Percentiles rank a stretch among this genome's conserved stretches.
These are phyloP conservation scores for Acer yangbiense DNA, from an alignment of 345 rosid species.

Conservation along the genomic window DNA sequence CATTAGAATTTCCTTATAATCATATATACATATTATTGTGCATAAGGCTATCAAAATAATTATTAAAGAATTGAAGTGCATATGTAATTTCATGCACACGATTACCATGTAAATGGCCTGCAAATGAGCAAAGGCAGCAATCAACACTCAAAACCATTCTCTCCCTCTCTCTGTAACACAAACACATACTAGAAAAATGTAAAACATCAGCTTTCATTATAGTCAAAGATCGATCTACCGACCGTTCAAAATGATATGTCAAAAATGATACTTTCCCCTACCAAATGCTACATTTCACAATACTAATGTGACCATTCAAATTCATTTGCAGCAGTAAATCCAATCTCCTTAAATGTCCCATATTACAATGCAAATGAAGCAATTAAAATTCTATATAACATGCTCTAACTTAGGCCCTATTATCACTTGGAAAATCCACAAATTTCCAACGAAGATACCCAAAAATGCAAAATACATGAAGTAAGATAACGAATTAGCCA, in stretches of 20 bases:
- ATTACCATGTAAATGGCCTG: neutral
- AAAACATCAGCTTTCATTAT: neutral
- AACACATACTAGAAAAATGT: neutral
- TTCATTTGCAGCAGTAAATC: neutral
- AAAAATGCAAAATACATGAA: neutral
- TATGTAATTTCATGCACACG: neutral
- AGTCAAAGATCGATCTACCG: neutral
- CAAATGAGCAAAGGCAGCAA: neutral
- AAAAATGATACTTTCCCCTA: neutral
- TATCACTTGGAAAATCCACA: neutral
- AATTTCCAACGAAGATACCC: neutral
- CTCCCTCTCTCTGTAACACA: neutral
- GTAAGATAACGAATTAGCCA: neutral
- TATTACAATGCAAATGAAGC: neutral
- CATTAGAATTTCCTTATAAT: slow-evolving; percentile 12
- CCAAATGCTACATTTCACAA: neutral
- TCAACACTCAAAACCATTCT: too few relatives aligned
- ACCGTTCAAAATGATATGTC: neutral
- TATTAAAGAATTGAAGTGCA: neutral
- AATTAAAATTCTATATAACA: neutral
- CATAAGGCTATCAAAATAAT: neutral
- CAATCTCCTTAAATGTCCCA: neutral
- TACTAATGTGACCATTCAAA: neutral
- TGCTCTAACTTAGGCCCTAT: too few relatives aligned
- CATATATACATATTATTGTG: neutral